Evolutionary conservation across 768 basidiomycete species (phyloP), one percentile per base, ranked within the genome.

Genomic region (Neoboletus magnificus): DNA sequence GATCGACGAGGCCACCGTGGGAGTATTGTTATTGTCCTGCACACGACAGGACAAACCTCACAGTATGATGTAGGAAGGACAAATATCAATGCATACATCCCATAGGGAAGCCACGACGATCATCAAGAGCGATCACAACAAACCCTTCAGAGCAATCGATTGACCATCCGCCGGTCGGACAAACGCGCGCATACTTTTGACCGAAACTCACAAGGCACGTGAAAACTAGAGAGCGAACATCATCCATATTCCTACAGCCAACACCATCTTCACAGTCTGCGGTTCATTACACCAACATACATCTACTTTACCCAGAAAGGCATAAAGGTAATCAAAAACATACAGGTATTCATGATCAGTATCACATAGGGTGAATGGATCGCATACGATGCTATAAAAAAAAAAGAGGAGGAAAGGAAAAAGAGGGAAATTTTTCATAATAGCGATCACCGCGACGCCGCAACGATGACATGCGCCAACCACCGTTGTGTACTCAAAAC

Each of bases 381-480:
- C 25, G 39, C 46, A 60, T 59, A 48, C 16, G 4, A 11, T 6
- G 8, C 4, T 3, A 12, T 5, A 13, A 32, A 7, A 42, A 36
- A 3, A 25, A 1, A 42, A 27, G 25, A 23, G 5, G 22, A 35
- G 5, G 15, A 36, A 32, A 3, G 12, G 4, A 32, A 32, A 4
- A 9, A 33, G 9, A 7, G 9, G 6, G n/a, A 30, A 39, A 20
- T 27, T 13, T 22, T 16, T 25, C 44, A 54, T 41, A 41, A 54
- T 12, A 18, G 3, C 3, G 8, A 49, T 60, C 46, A 63, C 39
- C 42, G 12, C 11, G 48, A 64, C 16, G 20, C 22, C 8, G 25
- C 54, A 7, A 53, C 11, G 12, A 48, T 46, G 20, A 53, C 25
- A 23, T 66, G 37, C 30, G 40, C 48, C 55, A 48, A 53, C 65